phyloP scores from a whole-genome alignment of 495 filamentous ascomycete species.

The Penicillium malachiteum region DNA sequence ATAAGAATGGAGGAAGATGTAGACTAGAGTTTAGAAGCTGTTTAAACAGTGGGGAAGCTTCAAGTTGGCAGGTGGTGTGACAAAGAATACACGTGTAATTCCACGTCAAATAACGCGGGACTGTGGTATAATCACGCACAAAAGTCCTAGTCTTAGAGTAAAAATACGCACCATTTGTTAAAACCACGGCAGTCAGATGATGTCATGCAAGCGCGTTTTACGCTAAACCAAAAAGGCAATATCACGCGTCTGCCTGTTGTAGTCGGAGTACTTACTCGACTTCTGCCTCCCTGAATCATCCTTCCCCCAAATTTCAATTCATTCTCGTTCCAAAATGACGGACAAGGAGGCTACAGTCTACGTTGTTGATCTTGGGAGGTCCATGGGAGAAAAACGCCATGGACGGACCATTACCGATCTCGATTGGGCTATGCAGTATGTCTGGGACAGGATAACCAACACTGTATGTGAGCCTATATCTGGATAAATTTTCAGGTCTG shows the following conservation, averaged over 20 bases:
- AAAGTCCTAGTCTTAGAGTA: background rate
- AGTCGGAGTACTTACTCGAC: background rate
- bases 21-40: constrained; percentile 1
- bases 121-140: background rate
- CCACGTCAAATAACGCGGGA: background rate
- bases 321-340: constrained; percentile 59
- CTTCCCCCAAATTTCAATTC: background rate
- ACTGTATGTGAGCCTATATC: constrained; percentile 51
- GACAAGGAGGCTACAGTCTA: constrained; percentile 94
- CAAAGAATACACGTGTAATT: background rate
- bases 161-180: constrained; percentile 12
- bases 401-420: constrained; percentile 80
- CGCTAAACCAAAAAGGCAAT: constrained; percentile 40
- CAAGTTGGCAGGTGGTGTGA: background rate
- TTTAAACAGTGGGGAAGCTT: background rate
- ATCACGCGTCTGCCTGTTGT: constrained; percentile 48
- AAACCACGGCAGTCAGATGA: constrained; percentile 27
- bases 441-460: constrained; percentile 92
- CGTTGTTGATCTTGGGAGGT: constrained; percentile 79
- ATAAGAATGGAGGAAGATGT: background rate
- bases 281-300: constrained; percentile 3
- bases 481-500: background rate
- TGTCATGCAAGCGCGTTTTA: constrained; percentile 46
- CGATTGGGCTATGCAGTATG: constrained; percentile 86
- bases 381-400: constrained; percentile 74